Base-by-base conservation (phyloP, 2,329 filamentous ascomycete genomes). In the Monilinia fructigena region DNA sequence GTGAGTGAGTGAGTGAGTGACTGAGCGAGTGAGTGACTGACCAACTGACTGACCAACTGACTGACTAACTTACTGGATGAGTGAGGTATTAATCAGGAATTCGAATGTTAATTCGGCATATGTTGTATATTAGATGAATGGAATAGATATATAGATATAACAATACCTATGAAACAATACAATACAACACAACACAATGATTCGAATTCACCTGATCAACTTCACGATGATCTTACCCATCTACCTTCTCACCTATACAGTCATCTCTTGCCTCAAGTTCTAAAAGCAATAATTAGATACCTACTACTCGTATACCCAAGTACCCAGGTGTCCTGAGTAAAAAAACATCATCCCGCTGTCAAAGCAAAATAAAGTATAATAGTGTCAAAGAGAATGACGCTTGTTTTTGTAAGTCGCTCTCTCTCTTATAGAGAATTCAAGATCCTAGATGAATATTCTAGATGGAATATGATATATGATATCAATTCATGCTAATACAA, bases 321-420 rank as follows among this genome's bases (percentile, higher is more conserved):
- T 35, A 35, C 31, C 31, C n/a, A 53, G 50, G 45, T 58, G 20
- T 45, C 55, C 38, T 10, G 23, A n/a, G 28, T 45, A 14, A 58
- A 38, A 40, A 47, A 31, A 47, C 31, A 35, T 35, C 55, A 45
- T 58, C 16, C 55, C 55, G 55, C 55, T 47, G 55, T 47, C 55
- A 58, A 31, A 45, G 38, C 35, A 56, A 14, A 20, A 31, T 58
- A 47, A 7, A 45, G 55, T 23, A 58, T n/a, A n/a, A 26, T 4
- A 47, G 18, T 47, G 40, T 14, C 55, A 23, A 45, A 31, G 42
- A 28, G 1, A 23, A 31, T 31, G 38, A 45, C 23, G 40, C 55
- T 58, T 31, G 14, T 58, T n/a, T n/a, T 14, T 10, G 23, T 58
- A 4, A 14, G 45, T 23, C 31, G 31, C 31, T 35, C 31, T 35